phyloP scores from a whole-genome alignment of 106 monocot species.

The Phalaenopsis equestris region DNA sequence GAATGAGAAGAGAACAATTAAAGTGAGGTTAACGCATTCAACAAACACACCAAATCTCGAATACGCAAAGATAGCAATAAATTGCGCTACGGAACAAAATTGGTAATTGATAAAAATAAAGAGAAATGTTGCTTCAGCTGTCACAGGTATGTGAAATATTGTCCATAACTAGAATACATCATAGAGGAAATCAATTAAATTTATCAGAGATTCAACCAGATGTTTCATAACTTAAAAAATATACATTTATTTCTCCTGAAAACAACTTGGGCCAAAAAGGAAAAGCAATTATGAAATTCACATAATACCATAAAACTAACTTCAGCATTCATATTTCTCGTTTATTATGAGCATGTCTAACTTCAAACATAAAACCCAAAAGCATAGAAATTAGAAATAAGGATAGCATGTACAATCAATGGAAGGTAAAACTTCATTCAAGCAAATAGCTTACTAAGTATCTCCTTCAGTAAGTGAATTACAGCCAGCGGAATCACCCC shows the following conservation, averaged over 20 bases:
- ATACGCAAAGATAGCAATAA: neutral
- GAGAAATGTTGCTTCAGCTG: neutral
- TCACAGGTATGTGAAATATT: neutral
- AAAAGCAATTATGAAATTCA: neutral
- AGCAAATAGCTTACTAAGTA: conserved; percentile 7
- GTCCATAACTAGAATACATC: neutral
- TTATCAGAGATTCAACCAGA: neutral
- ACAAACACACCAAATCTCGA: neutral
- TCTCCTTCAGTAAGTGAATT: conserved; percentile 10
- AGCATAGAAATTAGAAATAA: neutral
- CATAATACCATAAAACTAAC: neutral
- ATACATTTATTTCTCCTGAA: neutral
- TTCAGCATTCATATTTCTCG: neutral
- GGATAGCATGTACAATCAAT: neutral
- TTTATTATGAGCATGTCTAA: neutral
- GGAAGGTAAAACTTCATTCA: conserved; percentile 10
- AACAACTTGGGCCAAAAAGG: neutral
- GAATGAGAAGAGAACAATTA: neutral
- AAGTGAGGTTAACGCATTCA: neutral
- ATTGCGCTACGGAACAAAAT: neutral
- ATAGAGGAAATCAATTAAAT: neutral
- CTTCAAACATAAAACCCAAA: neutral
- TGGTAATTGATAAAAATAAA: neutral
- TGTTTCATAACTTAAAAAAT: neutral
- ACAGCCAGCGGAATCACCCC: conserved; percentile 8